Conservation (phyloP, 768 basidiomycete species). For the Mycena vitilis region DNA sequence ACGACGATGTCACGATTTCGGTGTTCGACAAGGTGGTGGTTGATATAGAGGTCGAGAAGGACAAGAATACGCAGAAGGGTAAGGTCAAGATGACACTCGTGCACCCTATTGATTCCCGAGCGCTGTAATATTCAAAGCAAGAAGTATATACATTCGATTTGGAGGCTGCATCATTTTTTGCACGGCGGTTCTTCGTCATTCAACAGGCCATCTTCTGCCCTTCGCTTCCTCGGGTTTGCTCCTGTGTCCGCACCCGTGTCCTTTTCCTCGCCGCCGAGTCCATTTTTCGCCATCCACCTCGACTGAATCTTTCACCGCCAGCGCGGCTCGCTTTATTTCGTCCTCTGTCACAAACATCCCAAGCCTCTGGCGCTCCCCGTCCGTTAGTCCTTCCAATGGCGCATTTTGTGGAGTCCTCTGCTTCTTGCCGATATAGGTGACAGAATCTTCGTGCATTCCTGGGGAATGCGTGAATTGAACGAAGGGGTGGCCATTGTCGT, state of each 20-base stretch:
- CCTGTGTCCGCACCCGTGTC: not conserved
- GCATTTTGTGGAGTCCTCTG: not conserved
- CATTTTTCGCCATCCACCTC: not conserved
- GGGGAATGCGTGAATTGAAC: conserved; percentile 18
- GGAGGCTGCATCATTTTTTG: conserved; percentile 11
- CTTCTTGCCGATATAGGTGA: conserved; percentile 23
- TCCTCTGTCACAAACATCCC: conserved; percentile 18
- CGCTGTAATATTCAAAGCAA: conserved; percentile 43
- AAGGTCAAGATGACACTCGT: conserved; percentile 87
- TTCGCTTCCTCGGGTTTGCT: conserved; percentile 10
- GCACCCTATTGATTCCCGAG: conserved; percentile 69
- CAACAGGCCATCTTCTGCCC: not conserved
- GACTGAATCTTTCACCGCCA: not conserved
- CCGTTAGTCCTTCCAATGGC: conserved; percentile 19
- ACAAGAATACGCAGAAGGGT: conserved; percentile 91
- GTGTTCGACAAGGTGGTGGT: conserved; percentile 96
- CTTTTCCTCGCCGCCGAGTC: not conserved
- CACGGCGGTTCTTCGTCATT: not conserved
- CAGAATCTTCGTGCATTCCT: not conserved
- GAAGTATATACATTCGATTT: too few relatives aligned
- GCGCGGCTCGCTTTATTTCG: conserved; percentile 15
- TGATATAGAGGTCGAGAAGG: conserved; percentile 93
- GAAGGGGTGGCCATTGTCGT: conserved; percentile 26
- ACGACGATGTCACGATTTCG: conserved; percentile 69
- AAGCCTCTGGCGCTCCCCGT: conserved; percentile 24